phyloP scores from a whole-genome alignment of 805 yeast species.

The Candida krabiensis region DNA sequence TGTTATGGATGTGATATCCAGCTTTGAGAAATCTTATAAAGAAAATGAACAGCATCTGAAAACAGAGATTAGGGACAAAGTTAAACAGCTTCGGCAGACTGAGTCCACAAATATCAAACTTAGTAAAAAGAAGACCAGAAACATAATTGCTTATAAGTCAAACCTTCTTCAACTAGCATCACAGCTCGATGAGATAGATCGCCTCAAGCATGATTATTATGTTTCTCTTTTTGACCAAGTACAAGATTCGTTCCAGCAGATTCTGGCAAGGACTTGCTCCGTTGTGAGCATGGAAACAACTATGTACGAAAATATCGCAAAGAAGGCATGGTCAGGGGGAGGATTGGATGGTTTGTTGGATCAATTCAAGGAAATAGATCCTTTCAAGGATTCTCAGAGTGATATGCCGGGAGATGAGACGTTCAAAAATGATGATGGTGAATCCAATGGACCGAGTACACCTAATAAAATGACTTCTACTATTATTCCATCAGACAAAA shows the following conservation, averaged over 20 bases:
- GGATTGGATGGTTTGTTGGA: constrained; percentile 61
- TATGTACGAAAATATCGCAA: constrained; percentile 75
- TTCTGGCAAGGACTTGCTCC: constrained; percentile 58
- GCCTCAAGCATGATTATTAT: constrained; percentile 72
- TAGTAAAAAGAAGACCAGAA: constrained; percentile 59
- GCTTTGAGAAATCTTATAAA: constrained; percentile 43
- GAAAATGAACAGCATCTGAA: constrained; percentile 56
- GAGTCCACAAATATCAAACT: constrained; percentile 62
- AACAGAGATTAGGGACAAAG: constrained; percentile 49
- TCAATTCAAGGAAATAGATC: constrained; percentile 10
- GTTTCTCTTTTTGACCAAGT: constrained; percentile 61
- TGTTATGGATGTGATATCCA: constrained; percentile 42
- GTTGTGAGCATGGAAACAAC: constrained; percentile 79
- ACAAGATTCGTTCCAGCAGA: constrained; percentile 56
- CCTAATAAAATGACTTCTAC: constrained; percentile 1
- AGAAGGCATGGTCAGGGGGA: constrained; percentile 86
- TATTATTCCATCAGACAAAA: background rate
- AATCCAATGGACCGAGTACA: constrained; percentile 1
- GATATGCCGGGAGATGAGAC: constrained; percentile 7
- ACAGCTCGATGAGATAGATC: constrained; percentile 78
- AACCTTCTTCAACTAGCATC: constrained; percentile 66
- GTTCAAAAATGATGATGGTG: constrained; percentile 2
- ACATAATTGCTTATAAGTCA: constrained; percentile 64
- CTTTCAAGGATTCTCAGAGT: constrained; percentile 13
- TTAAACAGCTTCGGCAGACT: constrained; percentile 52